These are phyloP conservation scores for Microbotryomycetes sp. DNA, from an alignment of 1,284 basidiomycete genomes.

Conservation along the genomic window DNA sequence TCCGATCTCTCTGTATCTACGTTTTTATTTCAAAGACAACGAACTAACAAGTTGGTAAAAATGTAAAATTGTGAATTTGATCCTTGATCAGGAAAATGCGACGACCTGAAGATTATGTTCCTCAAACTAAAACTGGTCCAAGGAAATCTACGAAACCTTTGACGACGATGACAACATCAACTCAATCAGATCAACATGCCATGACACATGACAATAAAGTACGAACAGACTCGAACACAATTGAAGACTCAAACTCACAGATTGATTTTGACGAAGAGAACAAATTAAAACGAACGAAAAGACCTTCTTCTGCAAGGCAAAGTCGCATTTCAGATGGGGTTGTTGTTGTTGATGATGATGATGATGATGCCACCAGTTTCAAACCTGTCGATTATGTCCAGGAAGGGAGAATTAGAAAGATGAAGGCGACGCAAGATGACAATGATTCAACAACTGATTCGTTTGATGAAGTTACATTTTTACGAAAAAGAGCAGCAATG, in stretches of 20 bases:
- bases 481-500: background rate
- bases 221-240: no score
- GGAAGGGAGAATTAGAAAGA: no score
- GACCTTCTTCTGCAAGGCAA: background rate
- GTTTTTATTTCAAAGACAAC: no score
- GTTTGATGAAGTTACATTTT: background rate
- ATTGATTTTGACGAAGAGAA: no score
- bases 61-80: background rate
- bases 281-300: no score
- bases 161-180: background rate
- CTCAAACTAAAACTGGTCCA: slow-evolving; percentile 19
- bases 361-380: no score
- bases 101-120: slow-evolving; percentile 34
- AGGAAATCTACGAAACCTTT: background rate
- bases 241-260: background rate
- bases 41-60: no score
- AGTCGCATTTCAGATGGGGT: background rate
- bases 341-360: background rate
- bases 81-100: slow-evolving; percentile 34
- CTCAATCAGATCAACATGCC: slow-evolving; percentile 6
- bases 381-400: background rate
- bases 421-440: background rate
- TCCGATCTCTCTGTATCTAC: background rate
- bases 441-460: background rate
- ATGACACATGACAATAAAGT: slow-evolving; percentile 34